phyloP scores from a whole-genome alignment of 768 basidiomycete species.

The Zangia roseola region DNA sequence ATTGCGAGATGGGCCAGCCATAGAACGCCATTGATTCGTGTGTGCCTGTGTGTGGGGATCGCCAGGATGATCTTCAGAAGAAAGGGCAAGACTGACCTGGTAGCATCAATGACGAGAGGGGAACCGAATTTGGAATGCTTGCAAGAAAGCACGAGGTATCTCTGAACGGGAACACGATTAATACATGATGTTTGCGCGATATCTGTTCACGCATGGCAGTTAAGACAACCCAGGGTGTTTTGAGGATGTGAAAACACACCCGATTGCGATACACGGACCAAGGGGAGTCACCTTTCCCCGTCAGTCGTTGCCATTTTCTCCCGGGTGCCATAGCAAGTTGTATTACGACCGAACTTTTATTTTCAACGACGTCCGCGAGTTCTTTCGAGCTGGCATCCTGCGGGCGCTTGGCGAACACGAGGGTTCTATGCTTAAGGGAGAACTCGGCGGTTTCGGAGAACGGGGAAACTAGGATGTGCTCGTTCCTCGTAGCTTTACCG shows the following conservation, averaged over 20 bases:
- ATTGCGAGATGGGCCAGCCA: conserved; percentile 85
- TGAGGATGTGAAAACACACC: conserved; percentile 36
- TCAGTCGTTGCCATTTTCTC: conserved; percentile 47
- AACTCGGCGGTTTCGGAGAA: conserved; percentile 24
- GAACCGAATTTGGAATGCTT: conserved; percentile 61
- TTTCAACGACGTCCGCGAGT: background rate
- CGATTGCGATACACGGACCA: conserved; percentile 58
- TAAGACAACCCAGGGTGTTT: conserved; percentile 1
- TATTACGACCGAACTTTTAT: conserved; percentile 16
- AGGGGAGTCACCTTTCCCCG: conserved; percentile 43
- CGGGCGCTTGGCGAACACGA: conserved; percentile 18
- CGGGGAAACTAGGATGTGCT: conserved; percentile 17
- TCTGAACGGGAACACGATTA: conserved; percentile 62
- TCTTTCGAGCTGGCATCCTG: conserved; percentile 23
- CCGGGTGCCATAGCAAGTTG: conserved; percentile 22
- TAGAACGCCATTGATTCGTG: conserved; percentile 64
- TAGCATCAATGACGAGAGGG: conserved; percentile 72
- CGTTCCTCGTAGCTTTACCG: background rate
- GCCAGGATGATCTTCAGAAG: conserved; percentile 18
- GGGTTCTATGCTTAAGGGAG: conserved; percentile 13
- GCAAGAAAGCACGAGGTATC: conserved; percentile 56
- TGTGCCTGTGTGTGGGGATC: conserved; percentile 6
- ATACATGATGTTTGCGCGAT: conserved; percentile 40
- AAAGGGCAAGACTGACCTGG: conserved; percentile 58
- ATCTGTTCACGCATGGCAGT: conserved; percentile 36